Percentiles rank a stretch among this genome's conserved stretches.
phyloP scores from a whole-genome alignment of 2,329 filamentous ascomycete species.

The Botrytis porri region DNA sequence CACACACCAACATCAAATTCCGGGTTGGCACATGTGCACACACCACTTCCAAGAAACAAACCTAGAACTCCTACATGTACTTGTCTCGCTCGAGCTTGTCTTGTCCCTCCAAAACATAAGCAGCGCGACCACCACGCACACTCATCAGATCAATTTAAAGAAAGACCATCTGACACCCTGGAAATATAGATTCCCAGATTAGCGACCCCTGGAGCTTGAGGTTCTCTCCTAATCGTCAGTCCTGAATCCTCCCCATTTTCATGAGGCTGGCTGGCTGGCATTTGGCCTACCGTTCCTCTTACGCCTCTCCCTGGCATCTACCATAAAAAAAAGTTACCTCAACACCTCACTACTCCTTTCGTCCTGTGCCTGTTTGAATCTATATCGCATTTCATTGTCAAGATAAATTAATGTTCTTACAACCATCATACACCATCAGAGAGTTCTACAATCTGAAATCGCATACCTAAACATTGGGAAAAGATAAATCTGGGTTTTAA shows the following conservation, averaged over 20 bases:
- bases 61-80: neutral
- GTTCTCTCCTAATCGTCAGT: neutral
- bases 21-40: neutral
- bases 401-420: constrained; percentile 13
- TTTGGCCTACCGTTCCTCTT: neutral
- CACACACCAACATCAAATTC: too few relatives aligned
- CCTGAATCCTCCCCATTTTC: neutral
- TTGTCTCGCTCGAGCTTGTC: neutral
- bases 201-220: neutral
- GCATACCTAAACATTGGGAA: neutral
- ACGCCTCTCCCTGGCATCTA: neutral
- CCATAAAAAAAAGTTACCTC: neutral
- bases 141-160: neutral
- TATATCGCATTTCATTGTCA: constrained; percentile 7
- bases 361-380: constrained; percentile 4
- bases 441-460: neutral
- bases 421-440: neutral
- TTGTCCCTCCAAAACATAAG: neutral
- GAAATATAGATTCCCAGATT: neutral
- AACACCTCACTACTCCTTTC: neutral
- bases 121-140: neutral
- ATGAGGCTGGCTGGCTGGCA: constrained; percentile 5
- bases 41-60: neutral
- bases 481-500: neutral
- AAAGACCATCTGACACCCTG: constrained; percentile 1